phyloP scores from a whole-genome alignment of 805 yeast species.

The Tetrapisispora nanseiensis region DNA sequence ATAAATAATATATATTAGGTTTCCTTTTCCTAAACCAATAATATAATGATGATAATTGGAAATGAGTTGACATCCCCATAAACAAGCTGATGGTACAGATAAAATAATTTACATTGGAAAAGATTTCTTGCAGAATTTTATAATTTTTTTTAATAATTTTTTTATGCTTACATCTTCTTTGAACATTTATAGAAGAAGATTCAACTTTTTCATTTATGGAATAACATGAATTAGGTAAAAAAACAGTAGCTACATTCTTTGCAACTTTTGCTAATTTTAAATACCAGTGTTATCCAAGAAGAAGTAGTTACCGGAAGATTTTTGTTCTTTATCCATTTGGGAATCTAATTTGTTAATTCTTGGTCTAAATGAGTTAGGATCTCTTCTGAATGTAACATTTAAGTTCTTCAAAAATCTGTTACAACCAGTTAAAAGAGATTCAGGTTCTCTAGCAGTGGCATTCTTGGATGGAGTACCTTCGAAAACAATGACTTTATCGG shows the following conservation, averaged over 20 bases:
- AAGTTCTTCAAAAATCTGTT: conserved; percentile 92
- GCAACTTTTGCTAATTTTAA: conserved; percentile 15
- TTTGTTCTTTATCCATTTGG: conserved; percentile 98
- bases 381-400: conserved; percentile 98
- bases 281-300: conserved; percentile 67
- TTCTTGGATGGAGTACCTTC: conserved; percentile 88
- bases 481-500: conserved; percentile 96
- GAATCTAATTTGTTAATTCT: conserved; percentile 96
- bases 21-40: conserved; percentile 4
- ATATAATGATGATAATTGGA: conserved; percentile 1
- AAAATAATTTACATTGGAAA: conserved; percentile 3
- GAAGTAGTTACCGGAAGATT: conserved; percentile 85
- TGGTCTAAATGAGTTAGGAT: conserved; percentile 96
- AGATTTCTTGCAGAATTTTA: neutral
- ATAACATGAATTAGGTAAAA: conserved; percentile 5
- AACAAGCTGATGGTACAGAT: conserved; percentile 1
- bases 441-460: conserved; percentile 82
- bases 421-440: conserved; percentile 92
- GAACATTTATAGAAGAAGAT: neutral
- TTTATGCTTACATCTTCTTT: neutral
- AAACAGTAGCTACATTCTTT: neutral
- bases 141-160: neutral
- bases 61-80: neutral
- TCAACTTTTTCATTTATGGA: neutral
- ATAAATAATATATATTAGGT: conserved; percentile 5